These are phyloP conservation scores for Physaria fendleri DNA, from an alignment of 345 rosid genomes.

Conservation along the genomic window DNA sequence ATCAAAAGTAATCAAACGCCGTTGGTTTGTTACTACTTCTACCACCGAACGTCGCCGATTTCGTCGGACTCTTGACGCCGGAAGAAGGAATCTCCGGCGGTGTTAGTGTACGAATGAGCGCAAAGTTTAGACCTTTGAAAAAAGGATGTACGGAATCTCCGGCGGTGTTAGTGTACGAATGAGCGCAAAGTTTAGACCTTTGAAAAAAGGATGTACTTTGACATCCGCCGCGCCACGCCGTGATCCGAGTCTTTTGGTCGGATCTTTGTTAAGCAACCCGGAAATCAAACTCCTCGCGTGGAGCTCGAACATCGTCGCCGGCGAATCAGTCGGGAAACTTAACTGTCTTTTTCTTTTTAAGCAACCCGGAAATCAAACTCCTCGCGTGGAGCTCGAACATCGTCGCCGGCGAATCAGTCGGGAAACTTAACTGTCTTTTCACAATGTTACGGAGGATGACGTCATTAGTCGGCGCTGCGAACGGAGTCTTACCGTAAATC, in stretches of 20 bases:
- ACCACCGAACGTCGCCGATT: conserved; percentile 35
- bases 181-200: conserved; percentile 73
- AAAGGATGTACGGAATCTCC: conserved; percentile 76
- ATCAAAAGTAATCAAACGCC: conserved; percentile 63
- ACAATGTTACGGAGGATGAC: conserved; percentile 66
- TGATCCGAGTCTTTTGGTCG: conserved; percentile 61
- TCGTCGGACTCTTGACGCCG: conserved; percentile 29
- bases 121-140: conserved; percentile 74
- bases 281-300: conserved; percentile 73
- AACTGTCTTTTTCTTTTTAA: conserved; percentile 63
- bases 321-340: conserved; percentile 49
- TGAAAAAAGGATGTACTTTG: conserved; percentile 83
- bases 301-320: conserved; percentile 40
- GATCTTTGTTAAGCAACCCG: conserved; percentile 67
- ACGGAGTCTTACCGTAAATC: conserved; percentile 79
- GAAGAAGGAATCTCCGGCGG: conserved; percentile 64
- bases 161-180: conserved; percentile 73
- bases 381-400: conserved; percentile 57
- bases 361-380: conserved; percentile 55
- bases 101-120: conserved; percentile 59
- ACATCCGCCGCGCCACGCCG: conserved; percentile 82
- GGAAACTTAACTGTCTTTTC: conserved; percentile 59
- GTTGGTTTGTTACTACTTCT: conserved; percentile 31
- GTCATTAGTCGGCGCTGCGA: conserved; percentile 68
- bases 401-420: conserved; percentile 41